Evolutionary conservation across 139 green algal genomes (phyloP).

Genomic region (Edaphochlamys debaryana): DNA sequence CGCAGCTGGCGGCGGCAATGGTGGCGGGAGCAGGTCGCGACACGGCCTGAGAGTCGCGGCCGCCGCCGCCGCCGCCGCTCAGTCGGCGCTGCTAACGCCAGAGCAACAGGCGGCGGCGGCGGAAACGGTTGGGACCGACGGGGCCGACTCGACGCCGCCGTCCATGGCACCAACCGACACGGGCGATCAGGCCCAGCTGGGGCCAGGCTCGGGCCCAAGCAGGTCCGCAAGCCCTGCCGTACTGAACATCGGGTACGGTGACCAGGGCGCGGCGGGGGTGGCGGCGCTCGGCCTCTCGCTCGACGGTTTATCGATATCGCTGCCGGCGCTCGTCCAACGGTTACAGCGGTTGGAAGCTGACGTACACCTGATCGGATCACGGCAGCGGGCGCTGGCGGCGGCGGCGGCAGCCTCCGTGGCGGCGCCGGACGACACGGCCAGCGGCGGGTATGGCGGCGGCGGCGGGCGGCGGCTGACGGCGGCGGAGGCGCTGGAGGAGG

Average conservation of each 20-base stretch:
- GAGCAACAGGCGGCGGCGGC: too few relatives aligned
- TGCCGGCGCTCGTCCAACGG: slow-evolving; percentile 7
- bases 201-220: too few relatives aligned
- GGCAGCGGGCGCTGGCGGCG: slow-evolving; percentile 31
- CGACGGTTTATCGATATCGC: not conserved
- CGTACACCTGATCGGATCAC: not conserved
- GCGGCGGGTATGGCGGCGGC: not conserved
- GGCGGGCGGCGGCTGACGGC: not conserved
- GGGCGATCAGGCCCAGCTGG: too few relatives aligned
- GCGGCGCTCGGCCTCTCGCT: not conserved
- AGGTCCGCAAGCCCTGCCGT: not conserved
- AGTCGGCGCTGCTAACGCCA: not conserved
- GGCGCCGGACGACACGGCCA: not conserved
- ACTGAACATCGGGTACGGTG: not conserved
- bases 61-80: too few relatives aligned
- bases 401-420: not conserved
- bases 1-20: not conserved
- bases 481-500: not conserved
- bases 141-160: too few relatives aligned
- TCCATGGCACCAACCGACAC: too few relatives aligned
- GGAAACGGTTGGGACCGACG: too few relatives aligned
- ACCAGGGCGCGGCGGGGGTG: not conserved
- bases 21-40: not conserved
- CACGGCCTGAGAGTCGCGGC: too few relatives aligned
- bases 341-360: slow-evolving; percentile 22